phyloP scores from a whole-genome alignment of 345 rosid species.

The Fremontodendron californicum region DNA sequence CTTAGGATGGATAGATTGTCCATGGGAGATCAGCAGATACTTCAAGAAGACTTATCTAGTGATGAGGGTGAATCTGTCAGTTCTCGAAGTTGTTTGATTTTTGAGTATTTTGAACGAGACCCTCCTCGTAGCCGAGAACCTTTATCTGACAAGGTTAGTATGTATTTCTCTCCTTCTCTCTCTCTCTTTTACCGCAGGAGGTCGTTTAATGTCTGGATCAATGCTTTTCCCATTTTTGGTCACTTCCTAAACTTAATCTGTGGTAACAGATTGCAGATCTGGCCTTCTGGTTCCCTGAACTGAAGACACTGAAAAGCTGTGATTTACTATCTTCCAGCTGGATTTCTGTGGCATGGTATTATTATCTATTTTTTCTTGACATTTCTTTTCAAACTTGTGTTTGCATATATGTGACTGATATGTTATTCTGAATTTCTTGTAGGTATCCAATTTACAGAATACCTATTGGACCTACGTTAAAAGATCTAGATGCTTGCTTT shows the following conservation, averaged over 20 bases:
- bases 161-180: neutral
- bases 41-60: too few species aligned
- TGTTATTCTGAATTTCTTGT: slow-evolving; percentile 9
- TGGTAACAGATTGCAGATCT: slow-evolving; percentile 57
- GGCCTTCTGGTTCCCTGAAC: slow-evolving; percentile 53
- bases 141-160: slow-evolving; percentile 75
- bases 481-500: slow-evolving; percentile 94
- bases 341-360: slow-evolving; percentile 91
- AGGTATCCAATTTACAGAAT: slow-evolving; percentile 94
- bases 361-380: neutral
- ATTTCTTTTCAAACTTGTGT: neutral
- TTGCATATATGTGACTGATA: slow-evolving; percentile 2
- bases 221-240: neutral
- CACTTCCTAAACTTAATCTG: neutral
- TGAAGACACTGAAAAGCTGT: slow-evolving; percentile 63
- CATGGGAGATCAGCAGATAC: too few species aligned
- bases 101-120: too few species aligned
- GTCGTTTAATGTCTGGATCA: neutral
- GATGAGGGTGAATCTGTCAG: too few species aligned
- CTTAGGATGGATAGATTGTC: slow-evolving; percentile 44
- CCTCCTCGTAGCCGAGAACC: slow-evolving; percentile 83
- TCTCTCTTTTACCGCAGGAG: neutral
- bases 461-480: slow-evolving; percentile 82
- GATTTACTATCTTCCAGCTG: too few species aligned
- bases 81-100: too few species aligned